These are phyloP conservation scores for Pelargonium fulgidum DNA, from an alignment of 441 rosid genomes.

Conservation along the genomic window DNA sequence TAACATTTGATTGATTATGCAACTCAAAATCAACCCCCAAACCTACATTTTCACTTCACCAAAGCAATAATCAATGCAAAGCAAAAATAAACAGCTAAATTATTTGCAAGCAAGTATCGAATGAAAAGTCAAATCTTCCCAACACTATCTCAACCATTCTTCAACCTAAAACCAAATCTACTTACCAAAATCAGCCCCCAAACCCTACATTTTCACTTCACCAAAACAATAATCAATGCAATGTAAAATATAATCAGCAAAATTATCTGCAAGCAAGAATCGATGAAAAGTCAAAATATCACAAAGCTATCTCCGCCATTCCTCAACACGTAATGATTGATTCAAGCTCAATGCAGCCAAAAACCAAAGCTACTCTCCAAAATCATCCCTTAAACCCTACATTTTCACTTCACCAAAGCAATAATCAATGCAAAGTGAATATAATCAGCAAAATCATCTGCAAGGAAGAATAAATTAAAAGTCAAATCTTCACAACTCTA, in stretches of 20 bases:
- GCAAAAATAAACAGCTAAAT: neutral
- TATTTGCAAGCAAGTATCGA: neutral
- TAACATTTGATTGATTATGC: too few species aligned
- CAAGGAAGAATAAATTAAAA: neutral
- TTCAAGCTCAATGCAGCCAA: neutral
- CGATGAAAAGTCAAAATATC: too few species aligned
- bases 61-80: neutral
- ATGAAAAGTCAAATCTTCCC: too few species aligned
- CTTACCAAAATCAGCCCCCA: neutral
- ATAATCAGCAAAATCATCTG: neutral
- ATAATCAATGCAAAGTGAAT: too few species aligned
- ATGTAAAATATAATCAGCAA: neutral
- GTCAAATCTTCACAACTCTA: too few species aligned
- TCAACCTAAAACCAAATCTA: too few species aligned
- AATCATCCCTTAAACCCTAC: neutral
- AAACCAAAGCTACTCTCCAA: neutral
- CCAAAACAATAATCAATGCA: neutral
- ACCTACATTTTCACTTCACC: neutral
- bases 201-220: neutral
- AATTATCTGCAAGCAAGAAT: neutral
- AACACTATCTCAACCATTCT: too few species aligned
- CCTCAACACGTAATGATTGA: neutral
- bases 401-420: neutral
- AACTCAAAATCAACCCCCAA: neutral
- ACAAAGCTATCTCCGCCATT: too few species aligned